Percentiles rank a stretch among this genome's conserved stretches.
Conservation (phyloP, 179 eudicot genomes). For the Beta lomatogona region DNA sequence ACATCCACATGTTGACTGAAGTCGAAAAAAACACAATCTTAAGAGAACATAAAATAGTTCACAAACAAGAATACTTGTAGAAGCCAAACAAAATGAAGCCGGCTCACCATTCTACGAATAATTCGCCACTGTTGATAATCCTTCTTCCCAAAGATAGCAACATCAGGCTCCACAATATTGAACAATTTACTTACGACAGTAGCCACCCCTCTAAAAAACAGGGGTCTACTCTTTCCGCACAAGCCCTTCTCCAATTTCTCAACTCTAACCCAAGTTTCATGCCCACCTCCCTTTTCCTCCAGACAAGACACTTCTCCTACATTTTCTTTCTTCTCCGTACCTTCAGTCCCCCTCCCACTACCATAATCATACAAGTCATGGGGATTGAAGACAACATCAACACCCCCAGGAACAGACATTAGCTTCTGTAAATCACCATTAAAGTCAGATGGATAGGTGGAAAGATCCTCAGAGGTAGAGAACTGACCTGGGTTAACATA, state of each 20-base stretch:
- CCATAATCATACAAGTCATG: constrained; percentile 79
- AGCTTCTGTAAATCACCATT: constrained; percentile 71
- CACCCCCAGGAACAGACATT: constrained; percentile 58
- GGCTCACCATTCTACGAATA: constrained; percentile 68
- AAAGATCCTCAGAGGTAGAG: constrained; percentile 70
- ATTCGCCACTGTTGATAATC: constrained; percentile 96
- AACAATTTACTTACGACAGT: constrained; percentile 82
- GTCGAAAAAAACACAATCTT: neutral
- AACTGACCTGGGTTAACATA: constrained; percentile 95
- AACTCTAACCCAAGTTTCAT: constrained; percentile 87
- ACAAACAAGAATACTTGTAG: neutral
- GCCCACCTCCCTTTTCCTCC: constrained; percentile 62
- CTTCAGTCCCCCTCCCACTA: constrained; percentile 2
- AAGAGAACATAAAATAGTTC: neutral
- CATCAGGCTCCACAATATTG: constrained; percentile 87
- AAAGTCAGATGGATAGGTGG: constrained; percentile 89
- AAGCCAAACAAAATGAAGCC: neutral
- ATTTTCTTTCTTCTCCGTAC: constrained; percentile 13
- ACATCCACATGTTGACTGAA: neutral
- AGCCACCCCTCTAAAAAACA: constrained; percentile 92
- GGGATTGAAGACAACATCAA: constrained; percentile 84
- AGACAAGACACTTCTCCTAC: constrained; percentile 52
- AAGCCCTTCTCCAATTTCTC: constrained; percentile 80
- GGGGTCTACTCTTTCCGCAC: constrained; percentile 93
- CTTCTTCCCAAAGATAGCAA: constrained; percentile 94